These are phyloP conservation scores for Ustanciosporium gigantosporum DNA, from an alignment of 1,284 basidiomycete species.

Conservation along the genomic window DNA sequence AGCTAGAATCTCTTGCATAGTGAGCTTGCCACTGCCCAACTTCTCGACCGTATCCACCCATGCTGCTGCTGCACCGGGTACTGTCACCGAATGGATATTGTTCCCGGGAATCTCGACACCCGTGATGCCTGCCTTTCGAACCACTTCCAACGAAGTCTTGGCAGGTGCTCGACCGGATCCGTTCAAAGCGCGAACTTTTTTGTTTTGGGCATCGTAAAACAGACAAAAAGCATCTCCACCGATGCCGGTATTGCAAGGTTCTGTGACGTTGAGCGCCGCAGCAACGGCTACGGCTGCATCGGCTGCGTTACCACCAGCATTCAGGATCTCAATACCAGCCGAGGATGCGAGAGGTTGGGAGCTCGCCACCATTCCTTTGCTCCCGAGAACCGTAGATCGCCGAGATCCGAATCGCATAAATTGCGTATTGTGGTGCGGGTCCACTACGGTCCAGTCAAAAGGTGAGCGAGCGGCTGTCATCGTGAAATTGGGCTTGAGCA, in stretches of 20 bases:
- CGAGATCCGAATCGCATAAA: slow-evolving; percentile 44
- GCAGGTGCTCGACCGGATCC: slow-evolving; percentile 81
- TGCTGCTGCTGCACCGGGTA: slow-evolving; percentile 88
- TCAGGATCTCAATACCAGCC: slow-evolving; percentile 83
- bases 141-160: slow-evolving; percentile 72
- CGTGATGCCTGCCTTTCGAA: slow-evolving; percentile 72
- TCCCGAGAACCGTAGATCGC: slow-evolving; percentile 61
- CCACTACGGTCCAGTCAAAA: slow-evolving; percentile 32
- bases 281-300: slow-evolving; percentile 71
- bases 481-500: not conserved
- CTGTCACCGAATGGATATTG: slow-evolving; percentile 80
- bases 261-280: slow-evolving; percentile 76
- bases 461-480: not conserved
- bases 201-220: slow-evolving; percentile 81
- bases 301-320: slow-evolving; percentile 86
- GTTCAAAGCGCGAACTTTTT: slow-evolving; percentile 79
- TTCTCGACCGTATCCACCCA: slow-evolving; percentile 86
- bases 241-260: slow-evolving; percentile 63
- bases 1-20: slow-evolving; percentile 77
- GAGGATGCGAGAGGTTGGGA: slow-evolving; percentile 86
- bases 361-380: slow-evolving; percentile 84
- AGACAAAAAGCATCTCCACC: slow-evolving; percentile 85
- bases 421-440: slow-evolving; percentile 23
- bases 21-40: slow-evolving; percentile 81
- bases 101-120: slow-evolving; percentile 64